phyloP scores from a whole-genome alignment of 2,329 filamentous ascomycete genomes.

The Calonectria montana region DNA sequence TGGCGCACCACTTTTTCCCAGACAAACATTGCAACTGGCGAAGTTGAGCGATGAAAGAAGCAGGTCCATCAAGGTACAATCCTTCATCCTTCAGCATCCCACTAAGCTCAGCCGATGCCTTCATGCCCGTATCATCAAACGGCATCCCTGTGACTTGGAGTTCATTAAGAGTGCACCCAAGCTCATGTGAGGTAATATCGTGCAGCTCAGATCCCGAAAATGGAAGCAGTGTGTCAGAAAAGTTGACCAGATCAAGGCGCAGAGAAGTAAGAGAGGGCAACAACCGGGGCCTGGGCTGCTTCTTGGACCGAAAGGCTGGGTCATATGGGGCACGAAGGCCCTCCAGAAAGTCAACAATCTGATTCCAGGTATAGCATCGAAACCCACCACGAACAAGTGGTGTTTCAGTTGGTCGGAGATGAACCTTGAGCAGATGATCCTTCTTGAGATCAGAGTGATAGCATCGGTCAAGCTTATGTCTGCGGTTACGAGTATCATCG shows the following conservation, averaged over 20 bases:
- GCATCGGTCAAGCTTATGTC: slow-evolving; percentile 54
- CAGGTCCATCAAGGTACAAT: slow-evolving; percentile 59
- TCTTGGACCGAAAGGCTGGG: slow-evolving; percentile 51
- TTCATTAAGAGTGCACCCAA: slow-evolving; percentile 65
- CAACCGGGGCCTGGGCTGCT: slow-evolving; percentile 53
- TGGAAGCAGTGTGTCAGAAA: slow-evolving; percentile 58
- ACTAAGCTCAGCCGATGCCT: slow-evolving; percentile 59
- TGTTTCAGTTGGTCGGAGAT: slow-evolving; percentile 56
- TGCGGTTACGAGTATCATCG: slow-evolving; percentile 57
- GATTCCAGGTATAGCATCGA: slow-evolving; percentile 65
- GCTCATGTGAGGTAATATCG: slow-evolving; percentile 64
- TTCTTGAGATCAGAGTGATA: slow-evolving; percentile 58
- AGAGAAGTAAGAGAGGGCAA: slow-evolving; percentile 60
- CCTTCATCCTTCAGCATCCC: slow-evolving; percentile 66
- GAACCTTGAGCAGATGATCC: slow-evolving; percentile 55
- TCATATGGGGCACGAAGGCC: slow-evolving; percentile 64
- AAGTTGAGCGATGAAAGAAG: slow-evolving; percentile 56
- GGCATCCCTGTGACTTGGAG: slow-evolving; percentile 65
- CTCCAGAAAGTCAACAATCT: slow-evolving; percentile 63
- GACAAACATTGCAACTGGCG: slow-evolving; percentile 53
- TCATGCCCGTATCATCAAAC: slow-evolving; percentile 59
- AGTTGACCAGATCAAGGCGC: slow-evolving; percentile 67
- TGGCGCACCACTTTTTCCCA: slow-evolving; percentile 53
- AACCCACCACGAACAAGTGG: slow-evolving; percentile 63
- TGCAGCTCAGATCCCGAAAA: slow-evolving; percentile 61